Base-by-base conservation (phyloP, 2,329 filamentous ascomycete species). In the Zasmidium cellare region DNA sequence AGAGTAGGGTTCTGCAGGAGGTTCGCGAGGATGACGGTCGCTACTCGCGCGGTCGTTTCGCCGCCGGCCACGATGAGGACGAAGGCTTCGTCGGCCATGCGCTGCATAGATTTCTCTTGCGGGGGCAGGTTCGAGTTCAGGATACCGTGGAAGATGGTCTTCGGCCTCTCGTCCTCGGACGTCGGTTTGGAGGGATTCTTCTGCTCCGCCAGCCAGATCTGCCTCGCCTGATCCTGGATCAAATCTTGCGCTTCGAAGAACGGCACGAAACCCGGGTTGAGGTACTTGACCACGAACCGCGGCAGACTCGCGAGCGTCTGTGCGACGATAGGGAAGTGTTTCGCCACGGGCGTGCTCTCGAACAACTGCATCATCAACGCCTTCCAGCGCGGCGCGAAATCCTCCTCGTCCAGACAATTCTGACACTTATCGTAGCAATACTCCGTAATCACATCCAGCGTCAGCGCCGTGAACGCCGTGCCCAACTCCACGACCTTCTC, bases 61-160 rank as follows among this genome's bases (percentile, higher is more conserved):
- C 47, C 53, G 6, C 59, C 56, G 5, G 59, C 59, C n/a, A 49
- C 56, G 24, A 58, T 54, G 5, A 61, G 25, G 12, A 53, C 51
- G 31, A 53, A 52, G 1, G 53, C 59, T 51, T 61, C 59, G 44
- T 58, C 56, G 11, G 45, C 47, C 31, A 61, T 52, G 2, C 59
- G 49, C 20, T 25, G 23, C 6, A 51, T 25, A 0, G n/a, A 20
- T 24, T 58, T 58, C 46, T 56, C 56, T 7, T 24, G 28, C 3
- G 53, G 46, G 1, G 56, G 56, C 2, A 58, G 52, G 18, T 25
- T 24, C 12, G 44, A 51, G 16, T 54, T 41, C 38, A 58, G 49
- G 18, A 61, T 58, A 9, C 50, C 56, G 23, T 58, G 59, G 38
- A 58, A 61, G 16, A 58, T 52, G 2, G 58, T 57, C 45, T 53